Conservation (phyloP, 306 rosid species). For the Cucumis hystrix region DNA sequence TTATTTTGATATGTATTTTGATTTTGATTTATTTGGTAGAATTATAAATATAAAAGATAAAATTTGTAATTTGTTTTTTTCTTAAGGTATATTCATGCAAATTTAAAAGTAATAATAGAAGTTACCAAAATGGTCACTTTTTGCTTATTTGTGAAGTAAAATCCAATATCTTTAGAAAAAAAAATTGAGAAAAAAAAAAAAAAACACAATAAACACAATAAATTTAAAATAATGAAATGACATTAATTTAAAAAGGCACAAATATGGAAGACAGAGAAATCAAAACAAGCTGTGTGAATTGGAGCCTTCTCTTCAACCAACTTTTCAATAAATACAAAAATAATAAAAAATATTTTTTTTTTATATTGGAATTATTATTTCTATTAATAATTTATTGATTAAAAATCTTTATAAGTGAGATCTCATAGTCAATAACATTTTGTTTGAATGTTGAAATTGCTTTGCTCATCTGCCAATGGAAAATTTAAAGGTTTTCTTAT, state of each 20-base stretch:
- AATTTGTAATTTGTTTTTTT: too few relatives aligned
- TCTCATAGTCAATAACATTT: not conserved
- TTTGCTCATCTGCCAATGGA: not conserved
- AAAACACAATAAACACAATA: too few relatives aligned
- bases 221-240: not conserved
- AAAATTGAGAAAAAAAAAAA: not conserved
- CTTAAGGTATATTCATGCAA: not conserved
- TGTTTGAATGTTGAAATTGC: not conserved
- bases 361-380: not conserved
- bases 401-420: not conserved
- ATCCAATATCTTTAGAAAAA: not conserved
- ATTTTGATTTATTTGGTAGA: too few relatives aligned
- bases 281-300: constrained; percentile 11
- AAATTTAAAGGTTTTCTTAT: not conserved
- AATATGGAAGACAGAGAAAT: not conserved
- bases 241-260: not conserved
- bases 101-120: not conserved
- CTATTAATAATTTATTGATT: not conserved
- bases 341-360: not conserved
- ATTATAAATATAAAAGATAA: too few relatives aligned
- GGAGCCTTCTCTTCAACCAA: not conserved
- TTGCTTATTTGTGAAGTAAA: not conserved
- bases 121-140: not conserved
- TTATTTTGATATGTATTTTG: too few relatives aligned
- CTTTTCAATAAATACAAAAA: not conserved